Conservation (phyloP, 192 early-diverging fungal species). For the Mortierella hygrophila region DNA sequence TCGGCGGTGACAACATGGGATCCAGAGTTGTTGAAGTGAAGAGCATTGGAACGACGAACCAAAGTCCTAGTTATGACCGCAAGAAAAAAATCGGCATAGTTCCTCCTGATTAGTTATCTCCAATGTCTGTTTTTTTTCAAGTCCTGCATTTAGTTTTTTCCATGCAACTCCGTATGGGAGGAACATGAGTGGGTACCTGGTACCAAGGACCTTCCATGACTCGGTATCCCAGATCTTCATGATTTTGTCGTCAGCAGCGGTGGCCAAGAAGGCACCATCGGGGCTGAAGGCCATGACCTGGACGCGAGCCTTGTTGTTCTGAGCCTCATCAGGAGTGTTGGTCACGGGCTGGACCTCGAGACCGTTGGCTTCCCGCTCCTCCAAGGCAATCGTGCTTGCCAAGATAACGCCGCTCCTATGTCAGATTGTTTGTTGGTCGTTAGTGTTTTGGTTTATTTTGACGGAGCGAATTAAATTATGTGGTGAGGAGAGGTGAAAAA, state of each 20-base stretch:
- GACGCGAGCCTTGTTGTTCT: constrained; percentile 57
- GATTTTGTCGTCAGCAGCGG: constrained; percentile 76
- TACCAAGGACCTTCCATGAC: constrained; percentile 66
- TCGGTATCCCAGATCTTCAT: constrained; percentile 75
- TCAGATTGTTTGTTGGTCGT: background rate
- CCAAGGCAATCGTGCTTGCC: constrained; percentile 26
- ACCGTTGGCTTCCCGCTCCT: constrained; percentile 29
- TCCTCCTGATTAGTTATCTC: background rate
- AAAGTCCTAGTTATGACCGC: constrained; percentile 45
- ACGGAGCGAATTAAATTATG: background rate
- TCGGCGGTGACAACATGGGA: constrained; percentile 82
- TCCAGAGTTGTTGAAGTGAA: constrained; percentile 77
- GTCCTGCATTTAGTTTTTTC: background rate
- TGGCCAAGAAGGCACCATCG: constrained; percentile 69
- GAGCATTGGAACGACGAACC: constrained; percentile 81
- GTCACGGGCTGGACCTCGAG: constrained; percentile 37
- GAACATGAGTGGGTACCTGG: constrained; percentile 37
- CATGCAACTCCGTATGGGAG: background rate
- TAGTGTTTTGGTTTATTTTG: background rate
- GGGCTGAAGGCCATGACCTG: constrained; percentile 68
- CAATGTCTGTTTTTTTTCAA: background rate
- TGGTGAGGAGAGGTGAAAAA: background rate
- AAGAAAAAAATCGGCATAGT: background rate
- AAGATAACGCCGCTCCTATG: constrained; percentile 36
- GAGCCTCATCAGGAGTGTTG: constrained; percentile 34